Evolutionary conservation across 1,284 basidiomycete genomes (phyloP).

Genomic region (Pascua sp.): DNA sequence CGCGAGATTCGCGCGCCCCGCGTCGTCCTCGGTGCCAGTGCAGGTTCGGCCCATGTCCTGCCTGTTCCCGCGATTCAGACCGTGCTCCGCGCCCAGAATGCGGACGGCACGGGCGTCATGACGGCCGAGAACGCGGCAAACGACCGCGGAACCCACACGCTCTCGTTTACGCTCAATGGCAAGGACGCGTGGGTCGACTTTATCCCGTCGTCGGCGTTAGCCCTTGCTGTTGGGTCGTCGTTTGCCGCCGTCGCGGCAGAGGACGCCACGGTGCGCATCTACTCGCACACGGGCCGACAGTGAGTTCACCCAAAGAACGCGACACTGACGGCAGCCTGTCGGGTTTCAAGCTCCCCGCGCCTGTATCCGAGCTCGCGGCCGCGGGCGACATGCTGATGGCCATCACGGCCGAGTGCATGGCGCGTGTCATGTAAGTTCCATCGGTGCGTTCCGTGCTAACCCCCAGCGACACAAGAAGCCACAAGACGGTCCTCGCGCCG

Average conservation of each 20-base stretch:
- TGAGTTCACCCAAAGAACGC: constrained; percentile 41
- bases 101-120: constrained; percentile 47
- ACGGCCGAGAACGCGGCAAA: constrained; percentile 68
- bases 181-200: constrained; percentile 84
- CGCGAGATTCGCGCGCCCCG: constrained; percentile 33
- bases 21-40: background rate
- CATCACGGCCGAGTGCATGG: constrained; percentile 65
- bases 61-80: constrained; percentile 31
- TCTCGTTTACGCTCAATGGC: constrained; percentile 55
- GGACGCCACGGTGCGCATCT: constrained; percentile 73
- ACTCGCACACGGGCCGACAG: constrained; percentile 74
- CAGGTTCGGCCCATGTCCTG: constrained; percentile 6
- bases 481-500: constrained; percentile 62
- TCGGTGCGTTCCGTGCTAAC: background rate
- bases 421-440: constrained; percentile 66
- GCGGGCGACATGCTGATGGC: constrained; percentile 64
- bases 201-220: constrained; percentile 65
- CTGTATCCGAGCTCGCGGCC: constrained; percentile 65
- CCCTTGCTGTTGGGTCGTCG: constrained; percentile 60
- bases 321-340: constrained; percentile 55
- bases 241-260: constrained; percentile 74
- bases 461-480: constrained; percentile 67
- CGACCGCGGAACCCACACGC: constrained; percentile 53
- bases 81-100: constrained; percentile 26
- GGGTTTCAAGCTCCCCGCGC: constrained; percentile 66